phyloP scores from a whole-genome alignment of 139 green algal genomes.

The Chlamydomonas eustigma region DNA sequence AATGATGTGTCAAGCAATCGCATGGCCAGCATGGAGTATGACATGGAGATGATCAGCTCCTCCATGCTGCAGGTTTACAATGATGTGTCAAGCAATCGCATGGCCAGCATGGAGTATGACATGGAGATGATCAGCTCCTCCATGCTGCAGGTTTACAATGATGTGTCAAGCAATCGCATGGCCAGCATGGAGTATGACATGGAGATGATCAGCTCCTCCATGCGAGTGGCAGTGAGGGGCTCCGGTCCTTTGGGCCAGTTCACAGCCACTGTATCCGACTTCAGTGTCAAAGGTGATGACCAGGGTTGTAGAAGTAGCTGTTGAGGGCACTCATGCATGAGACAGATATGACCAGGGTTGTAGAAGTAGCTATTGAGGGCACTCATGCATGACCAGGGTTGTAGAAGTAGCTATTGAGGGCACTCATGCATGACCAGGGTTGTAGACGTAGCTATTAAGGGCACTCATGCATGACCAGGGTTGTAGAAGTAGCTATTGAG shows the following conservation, averaged over 20 bases:
- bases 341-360: too few species aligned
- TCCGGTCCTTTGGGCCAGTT: constrained; percentile 38
- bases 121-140: constrained; percentile 14
- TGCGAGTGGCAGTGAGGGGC: constrained; percentile 40
- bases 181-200: constrained; percentile 34
- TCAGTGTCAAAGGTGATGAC: constrained; percentile 27
- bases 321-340: background rate
- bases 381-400: too few species aligned
- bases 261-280: constrained; percentile 29
- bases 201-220: constrained; percentile 24
- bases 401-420: too few species aligned
- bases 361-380: too few species aligned
- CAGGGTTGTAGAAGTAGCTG: too few species aligned
- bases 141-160: background rate
- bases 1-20: background rate
- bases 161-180: background rate
- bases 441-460: too few species aligned
- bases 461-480: too few species aligned
- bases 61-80: constrained; percentile 24
- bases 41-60: constrained; percentile 33
- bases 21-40: constrained; percentile 23
- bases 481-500: too few species aligned
- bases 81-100: background rate
- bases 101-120: constrained; percentile 27
- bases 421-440: too few species aligned